A percentile compares a stretch with the other conserved stretches of the same genome.
Evolutionary conservation across 345 rosid genomes (phyloP).

Genomic region (Brassica napus): Da-Ae NC_063443.1:399001-399500

Average conservation of each 20-base stretch:
- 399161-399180: constrained; percentile 13
- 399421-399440: background rate
- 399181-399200: background rate
- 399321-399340: background rate
- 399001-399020: constrained; percentile 11
- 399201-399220: background rate
- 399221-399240: constrained; percentile 7
- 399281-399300: background rate
- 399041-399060: constrained; percentile 1
- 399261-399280: background rate
- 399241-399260: background rate
- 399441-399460: background rate
- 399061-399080: background rate
- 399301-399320: background rate
- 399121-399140: constrained; percentile 26
- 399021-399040: constrained; percentile 24
- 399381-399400: background rate
- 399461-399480: background rate
- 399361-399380: background rate
- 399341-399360: background rate
- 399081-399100: background rate
- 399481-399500: background rate
- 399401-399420: background rate
- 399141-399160: constrained; percentile 6
- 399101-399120: constrained; percentile 12